These are phyloP conservation scores for Pyrrhoderma lamaoense DNA, from an alignment of 1,284 basidiomycete genomes.

Conservation along the genomic window DNA sequence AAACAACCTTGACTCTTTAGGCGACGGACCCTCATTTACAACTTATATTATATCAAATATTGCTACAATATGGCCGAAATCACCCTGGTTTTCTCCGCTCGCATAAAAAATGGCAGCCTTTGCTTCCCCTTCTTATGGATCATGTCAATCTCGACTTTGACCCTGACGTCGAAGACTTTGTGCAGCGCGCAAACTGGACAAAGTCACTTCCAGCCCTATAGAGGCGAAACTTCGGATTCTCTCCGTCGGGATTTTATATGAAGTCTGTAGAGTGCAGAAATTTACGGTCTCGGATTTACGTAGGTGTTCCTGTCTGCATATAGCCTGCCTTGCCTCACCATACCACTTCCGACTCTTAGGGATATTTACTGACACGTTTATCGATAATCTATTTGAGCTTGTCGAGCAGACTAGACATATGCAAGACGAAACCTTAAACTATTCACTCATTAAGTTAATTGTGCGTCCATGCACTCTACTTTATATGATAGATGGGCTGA, in stretches of 20 bases:
- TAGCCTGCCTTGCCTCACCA: background rate
- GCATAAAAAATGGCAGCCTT: slow-evolving; percentile 72
- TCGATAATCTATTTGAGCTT: slow-evolving; percentile 88
- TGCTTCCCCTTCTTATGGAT: slow-evolving; percentile 80
- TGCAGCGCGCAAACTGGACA: slow-evolving; percentile 31
- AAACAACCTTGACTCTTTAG: slow-evolving; percentile 32
- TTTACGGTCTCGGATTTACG: slow-evolving; percentile 68
- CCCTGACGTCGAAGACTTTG: slow-evolving; percentile 51
- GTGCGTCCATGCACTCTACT: slow-evolving; percentile 37
- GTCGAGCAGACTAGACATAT: slow-evolving; percentile 88
- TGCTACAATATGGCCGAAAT: slow-evolving; percentile 70
- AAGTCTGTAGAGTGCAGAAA: slow-evolving; percentile 86
- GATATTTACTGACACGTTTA: slow-evolving; percentile 77
- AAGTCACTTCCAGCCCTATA: slow-evolving; percentile 55
- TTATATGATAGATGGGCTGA: background rate
- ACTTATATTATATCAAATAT: slow-evolving; percentile 73
- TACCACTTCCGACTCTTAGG: slow-evolving; percentile 33
- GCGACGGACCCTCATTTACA: slow-evolving; percentile 85
- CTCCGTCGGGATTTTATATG: slow-evolving; percentile 75
- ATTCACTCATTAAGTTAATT: slow-evolving; percentile 88
- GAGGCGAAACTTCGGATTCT: slow-evolving; percentile 73
- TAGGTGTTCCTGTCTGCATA: slow-evolving; percentile 32
- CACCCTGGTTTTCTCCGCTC: slow-evolving; percentile 66
- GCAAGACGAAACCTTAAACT: slow-evolving; percentile 89
- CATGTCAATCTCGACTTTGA: slow-evolving; percentile 67